Base-by-base conservation (phyloP, 2,329 filamentous ascomycete species). In the Tolypocladium nubicola region DNA sequence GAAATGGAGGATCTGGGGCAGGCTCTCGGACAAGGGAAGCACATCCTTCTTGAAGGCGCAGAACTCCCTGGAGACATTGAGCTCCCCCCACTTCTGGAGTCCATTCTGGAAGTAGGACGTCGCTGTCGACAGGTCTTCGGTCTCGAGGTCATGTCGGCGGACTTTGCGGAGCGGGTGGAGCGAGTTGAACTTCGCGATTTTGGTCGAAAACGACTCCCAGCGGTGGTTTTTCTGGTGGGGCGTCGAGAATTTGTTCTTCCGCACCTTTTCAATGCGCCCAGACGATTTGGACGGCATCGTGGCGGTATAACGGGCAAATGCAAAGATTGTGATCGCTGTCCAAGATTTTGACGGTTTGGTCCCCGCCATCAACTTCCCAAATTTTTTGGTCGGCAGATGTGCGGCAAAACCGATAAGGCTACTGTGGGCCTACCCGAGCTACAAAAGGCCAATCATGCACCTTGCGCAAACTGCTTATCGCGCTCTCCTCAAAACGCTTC, bases 121-220 rank as follows among this genome's bases (percentile, higher is more conserved):
- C 35, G 85, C 83, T 26, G 86, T 80, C 59, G 86, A 83, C 67
- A 87, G 79, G 71, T 92, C 87, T 76, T 89, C 86, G 68, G 87
- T 84, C 61, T 92, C 88, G 75, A 94, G 85, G 67, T 89, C 86
- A 75, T 95, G 83, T 70, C 88, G 87, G 73, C 91, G 89, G 66
- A 95, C 88, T 74, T 87, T 87, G 72, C 94, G 90, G 64, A 99
- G 82, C 52, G 94, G 94, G 67, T 99, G 93, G 75, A 99, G 81
- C 38, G 84, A 84, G 74, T 90, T 94, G 68, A 97, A 83, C 71
- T 92, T 94, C 61, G 89, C 84, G 70, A 97, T 89, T 72, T 95
- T 94, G 68, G 87, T 83, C 59, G 87, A 89, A 75, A 97, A 97
- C 61, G 89, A 87, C 75, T 97, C 88, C 83, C 90, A 97, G 70